Evolutionary conservation across 345 rosid species (phyloP).

Genomic region (Melastoma malabathricum): DNA sequence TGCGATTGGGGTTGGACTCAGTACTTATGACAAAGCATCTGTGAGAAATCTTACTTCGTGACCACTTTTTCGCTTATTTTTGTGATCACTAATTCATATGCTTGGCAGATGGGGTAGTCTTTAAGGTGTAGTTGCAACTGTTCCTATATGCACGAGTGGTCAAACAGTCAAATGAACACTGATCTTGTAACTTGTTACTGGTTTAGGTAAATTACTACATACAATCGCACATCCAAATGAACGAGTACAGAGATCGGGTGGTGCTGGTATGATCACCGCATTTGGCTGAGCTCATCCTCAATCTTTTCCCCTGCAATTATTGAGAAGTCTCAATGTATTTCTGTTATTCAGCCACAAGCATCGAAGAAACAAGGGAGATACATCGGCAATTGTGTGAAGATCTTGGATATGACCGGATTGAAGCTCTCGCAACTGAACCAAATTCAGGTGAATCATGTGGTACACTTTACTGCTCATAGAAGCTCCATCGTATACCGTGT

Average conservation of each 20-base stretch:
- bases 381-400: constrained; percentile 63
- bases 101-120: too few relatives aligned
- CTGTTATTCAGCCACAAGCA: constrained; percentile 52
- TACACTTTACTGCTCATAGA: not conserved
- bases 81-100: too few relatives aligned
- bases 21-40: constrained; percentile 91
- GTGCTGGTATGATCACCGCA: constrained; percentile 38
- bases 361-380: constrained; percentile 52
- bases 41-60: constrained; percentile 27
- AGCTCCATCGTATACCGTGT: too few relatives aligned
- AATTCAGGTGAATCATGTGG: constrained; percentile 41
- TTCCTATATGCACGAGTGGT: too few relatives aligned
- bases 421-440: constrained; percentile 83
- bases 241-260: constrained; percentile 88
- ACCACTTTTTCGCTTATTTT: too few relatives aligned
- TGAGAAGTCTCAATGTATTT: constrained; percentile 3
- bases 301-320: not conserved
- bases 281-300: not conserved
- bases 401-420: constrained; percentile 95
- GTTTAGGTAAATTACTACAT: constrained; percentile 71
- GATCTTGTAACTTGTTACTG: not conserved
- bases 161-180: too few relatives aligned
- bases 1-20: constrained; percentile 79
- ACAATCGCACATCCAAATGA: constrained; percentile 96
- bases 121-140: too few relatives aligned